Evolutionary conservation across 2,329 filamentous ascomycete genomes (phyloP).

Genomic region (Cladobotryum protrusum): DNA sequence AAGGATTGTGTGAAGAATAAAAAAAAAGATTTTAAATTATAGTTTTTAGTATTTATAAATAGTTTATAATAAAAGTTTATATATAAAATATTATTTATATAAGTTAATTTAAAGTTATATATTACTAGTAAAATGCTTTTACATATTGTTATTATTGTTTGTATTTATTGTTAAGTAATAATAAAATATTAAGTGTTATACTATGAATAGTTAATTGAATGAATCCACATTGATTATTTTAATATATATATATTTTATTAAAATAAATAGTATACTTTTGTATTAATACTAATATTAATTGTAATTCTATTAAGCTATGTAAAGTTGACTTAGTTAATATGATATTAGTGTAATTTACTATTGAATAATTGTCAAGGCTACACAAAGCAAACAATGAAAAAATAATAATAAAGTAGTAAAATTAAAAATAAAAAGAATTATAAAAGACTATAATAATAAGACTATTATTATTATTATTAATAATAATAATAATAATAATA

Average conservation of each 20-base stretch:
- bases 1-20: too few species aligned
- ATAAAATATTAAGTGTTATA: too few species aligned
- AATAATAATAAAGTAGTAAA: too few species aligned
- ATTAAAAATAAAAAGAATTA: not conserved
- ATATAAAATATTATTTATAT: not conserved
- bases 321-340: too few species aligned
- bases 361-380: too few species aligned
- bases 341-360: too few species aligned
- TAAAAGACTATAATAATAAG: not conserved
- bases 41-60: too few species aligned
- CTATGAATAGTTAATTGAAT: not conserved
- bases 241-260: constrained; percentile 1
- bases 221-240: not conserved
- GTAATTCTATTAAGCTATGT: not conserved
- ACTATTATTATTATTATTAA: not conserved
- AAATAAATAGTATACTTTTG: not conserved
- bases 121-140: constrained; percentile 5
- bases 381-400: too few species aligned
- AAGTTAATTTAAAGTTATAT: not conserved
- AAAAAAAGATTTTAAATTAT: too few species aligned
- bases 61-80: too few species aligned
- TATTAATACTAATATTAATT: not conserved
- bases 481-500: too few species aligned
- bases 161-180: too few species aligned
- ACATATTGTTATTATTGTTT: constrained; percentile 1